Percentiles rank a stretch among this genome's conserved stretches.
Conservation (phyloP, 257 asterid species). For the Nicotiana knightiana region DNA sequence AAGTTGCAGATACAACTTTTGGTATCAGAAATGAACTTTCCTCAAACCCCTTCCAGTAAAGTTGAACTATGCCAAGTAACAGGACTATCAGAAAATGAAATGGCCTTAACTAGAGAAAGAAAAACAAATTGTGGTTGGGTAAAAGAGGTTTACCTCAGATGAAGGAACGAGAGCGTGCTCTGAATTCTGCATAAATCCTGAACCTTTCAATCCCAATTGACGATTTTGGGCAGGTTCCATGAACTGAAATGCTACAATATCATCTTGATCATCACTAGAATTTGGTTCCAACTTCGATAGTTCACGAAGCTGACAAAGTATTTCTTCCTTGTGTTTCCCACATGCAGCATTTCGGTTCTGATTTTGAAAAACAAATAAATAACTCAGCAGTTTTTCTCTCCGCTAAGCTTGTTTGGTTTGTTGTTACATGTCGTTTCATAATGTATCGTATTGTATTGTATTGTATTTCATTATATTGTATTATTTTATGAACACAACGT, state of each 20-base stretch:
- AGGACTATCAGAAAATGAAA: neutral
- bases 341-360: conserved; percentile 88
- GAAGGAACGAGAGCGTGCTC: conserved; percentile 35
- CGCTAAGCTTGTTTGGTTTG: too few species aligned
- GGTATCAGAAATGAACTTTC: too few species aligned
- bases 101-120: neutral
- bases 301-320: conserved; percentile 67
- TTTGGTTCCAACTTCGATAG: conserved; percentile 61
- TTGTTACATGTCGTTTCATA: too few species aligned
- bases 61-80: too few species aligned
- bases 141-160: conserved; percentile 38
- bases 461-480: too few species aligned
- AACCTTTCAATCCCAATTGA: conserved; percentile 24
- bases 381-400: too few species aligned
- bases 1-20: too few species aligned
- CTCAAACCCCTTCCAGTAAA: too few species aligned
- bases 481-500: too few species aligned
- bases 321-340: conserved; percentile 79
- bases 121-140: neutral
- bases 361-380: neutral
- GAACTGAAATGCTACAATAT: conserved; percentile 31
- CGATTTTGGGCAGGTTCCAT: conserved; percentile 26
- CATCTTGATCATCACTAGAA: conserved; percentile 39
- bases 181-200: conserved; percentile 17
- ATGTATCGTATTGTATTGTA: too few species aligned